These are phyloP conservation scores for Penicillium arizonense DNA, from an alignment of 495 filamentous ascomycete genomes.

Conservation along the genomic window DNA sequence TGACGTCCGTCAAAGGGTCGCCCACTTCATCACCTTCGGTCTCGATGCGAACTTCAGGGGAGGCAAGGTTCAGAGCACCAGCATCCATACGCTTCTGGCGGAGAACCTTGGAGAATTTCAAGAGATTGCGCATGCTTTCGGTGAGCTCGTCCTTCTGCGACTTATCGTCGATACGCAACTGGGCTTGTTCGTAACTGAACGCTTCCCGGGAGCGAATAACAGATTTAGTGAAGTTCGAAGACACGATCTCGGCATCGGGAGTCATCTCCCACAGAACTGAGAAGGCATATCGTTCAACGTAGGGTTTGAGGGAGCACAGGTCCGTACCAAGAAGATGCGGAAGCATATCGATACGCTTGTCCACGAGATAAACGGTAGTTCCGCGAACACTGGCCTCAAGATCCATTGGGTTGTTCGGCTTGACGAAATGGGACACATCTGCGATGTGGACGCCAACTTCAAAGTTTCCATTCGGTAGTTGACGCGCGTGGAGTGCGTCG, in stretches of 20 bases:
- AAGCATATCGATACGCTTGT: conserved; percentile 99
- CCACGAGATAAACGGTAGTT: conserved; percentile 95
- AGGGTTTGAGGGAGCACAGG: conserved; percentile 93
- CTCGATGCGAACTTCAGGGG: conserved; percentile 91
- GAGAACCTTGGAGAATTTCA: conserved; percentile 91
- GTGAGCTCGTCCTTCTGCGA: conserved; percentile 86
- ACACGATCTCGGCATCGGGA: conserved; percentile 78
- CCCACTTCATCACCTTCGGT: conserved; percentile 94
- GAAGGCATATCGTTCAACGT: conserved; percentile 96
- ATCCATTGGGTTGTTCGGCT: conserved; percentile 96
- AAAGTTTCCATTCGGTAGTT: conserved; percentile 87
- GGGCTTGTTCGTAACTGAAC: conserved; percentile 96
- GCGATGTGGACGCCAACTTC: conserved; percentile 99
- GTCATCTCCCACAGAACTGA: conserved; percentile 94
- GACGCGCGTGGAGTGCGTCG: conserved; percentile 86
- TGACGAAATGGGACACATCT: conserved; percentile 97
- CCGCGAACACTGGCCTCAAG: conserved; percentile 87
- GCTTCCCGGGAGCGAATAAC: conserved; percentile 97
- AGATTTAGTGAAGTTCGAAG: conserved; percentile 85
- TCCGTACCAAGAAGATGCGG: conserved; percentile 94
- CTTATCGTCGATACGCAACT: conserved; percentile 84
- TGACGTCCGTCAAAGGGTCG: conserved; percentile 86
- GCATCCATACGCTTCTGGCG: conserved; percentile 94
- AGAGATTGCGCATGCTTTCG: conserved; percentile 80
- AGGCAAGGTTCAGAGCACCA: conserved; percentile 90